Base-by-base conservation (phyloP, 2,329 filamentous ascomycete species). In the Lomentospora prolificans region DNA sequence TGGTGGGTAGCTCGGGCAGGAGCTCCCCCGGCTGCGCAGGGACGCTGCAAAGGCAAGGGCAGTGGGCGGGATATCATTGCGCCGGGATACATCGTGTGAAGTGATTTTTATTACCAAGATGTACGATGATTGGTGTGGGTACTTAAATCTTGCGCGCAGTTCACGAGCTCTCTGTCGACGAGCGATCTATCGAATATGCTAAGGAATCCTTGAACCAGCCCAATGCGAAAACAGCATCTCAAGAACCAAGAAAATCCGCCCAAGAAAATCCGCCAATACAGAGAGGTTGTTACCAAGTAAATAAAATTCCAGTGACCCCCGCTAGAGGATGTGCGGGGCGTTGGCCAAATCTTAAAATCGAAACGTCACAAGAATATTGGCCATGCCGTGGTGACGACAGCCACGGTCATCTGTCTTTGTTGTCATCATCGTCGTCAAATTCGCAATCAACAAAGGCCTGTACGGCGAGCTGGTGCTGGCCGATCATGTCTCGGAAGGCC, bases 381-480 rank as follows among this genome's bases (percentile, higher is more conserved):
- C n/a, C n/a, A n/a, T n/a, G n/a, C n/a, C n/a, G n/a, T n/a, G n/a
- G n/a, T n/a, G n/a, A n/a, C n/a, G n/a, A n/a, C n/a, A n/a, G n/a
- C n/a, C n/a, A n/a, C n/a, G n/a, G n/a, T n/a, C n/a, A n/a, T n/a
- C n/a, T n/a, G n/a, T n/a, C n/a, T n/a, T n/a, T n/a, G n/a, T n/a
- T n/a, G n/a, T n/a, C n/a, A n/a, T n/a, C n/a, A n/a, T n/a, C n/a
- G n/a, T n/a, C n/a, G n/a, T n/a, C n/a, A n/a, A n/a, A n/a, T n/a
- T n/a, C n/a, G n/a, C n/a, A n/a, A n/a, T n/a, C n/a, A n/a, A n/a
- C n/a, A n/a, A n/a, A 99, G 27, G 90, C 88, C 70, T 97, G 92
- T 2, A 99, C 91, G 22, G 88, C 83, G 50, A 99, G 85, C 70
- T 99, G 87, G 71, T 99, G 94, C 62, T 89, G 79, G 60, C 82